Conservation (phyloP, 495 filamentous ascomycete species). For the Penicillium simplicissimum region DNA sequence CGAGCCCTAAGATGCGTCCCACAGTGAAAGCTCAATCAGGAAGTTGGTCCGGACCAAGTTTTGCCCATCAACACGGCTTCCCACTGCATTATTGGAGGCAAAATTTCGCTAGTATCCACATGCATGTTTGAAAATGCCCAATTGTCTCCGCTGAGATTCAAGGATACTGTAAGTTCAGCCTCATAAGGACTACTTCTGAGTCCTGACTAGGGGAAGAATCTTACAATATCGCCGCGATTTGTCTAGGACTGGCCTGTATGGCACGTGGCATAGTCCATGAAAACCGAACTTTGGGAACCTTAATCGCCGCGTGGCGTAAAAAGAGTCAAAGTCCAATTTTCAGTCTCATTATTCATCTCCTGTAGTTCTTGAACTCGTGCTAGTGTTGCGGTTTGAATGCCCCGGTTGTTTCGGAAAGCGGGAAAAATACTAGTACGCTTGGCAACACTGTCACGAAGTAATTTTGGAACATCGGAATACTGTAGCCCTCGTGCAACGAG, state of each 20-base stretch:
- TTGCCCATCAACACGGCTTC: background rate
- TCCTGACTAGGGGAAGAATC: background rate
- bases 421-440: background rate
- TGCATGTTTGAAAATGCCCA: background rate
- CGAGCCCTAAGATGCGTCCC: constrained; percentile 3
- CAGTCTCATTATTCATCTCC: background rate
- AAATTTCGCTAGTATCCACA: background rate
- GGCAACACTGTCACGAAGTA: background rate
- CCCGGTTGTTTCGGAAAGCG: background rate
- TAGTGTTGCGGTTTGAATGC: background rate
- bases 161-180: constrained; percentile 4
- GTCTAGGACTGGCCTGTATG: background rate
- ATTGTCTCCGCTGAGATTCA: constrained; percentile 3
- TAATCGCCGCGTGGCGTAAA: background rate
- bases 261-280: background rate
- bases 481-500: background rate
- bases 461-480: background rate
- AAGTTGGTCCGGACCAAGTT: constrained; percentile 6
- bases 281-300: background rate
- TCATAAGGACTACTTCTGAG: constrained; percentile 3
- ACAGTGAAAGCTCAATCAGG: constrained; percentile 9
- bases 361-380: background rate
- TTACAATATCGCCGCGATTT: background rate
- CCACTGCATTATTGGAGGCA: background rate
- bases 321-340: background rate